Evolutionary conservation across 2,329 filamentous ascomycete genomes (phyloP).

Genomic region (Pseudogymnoascus sp.): DNA sequence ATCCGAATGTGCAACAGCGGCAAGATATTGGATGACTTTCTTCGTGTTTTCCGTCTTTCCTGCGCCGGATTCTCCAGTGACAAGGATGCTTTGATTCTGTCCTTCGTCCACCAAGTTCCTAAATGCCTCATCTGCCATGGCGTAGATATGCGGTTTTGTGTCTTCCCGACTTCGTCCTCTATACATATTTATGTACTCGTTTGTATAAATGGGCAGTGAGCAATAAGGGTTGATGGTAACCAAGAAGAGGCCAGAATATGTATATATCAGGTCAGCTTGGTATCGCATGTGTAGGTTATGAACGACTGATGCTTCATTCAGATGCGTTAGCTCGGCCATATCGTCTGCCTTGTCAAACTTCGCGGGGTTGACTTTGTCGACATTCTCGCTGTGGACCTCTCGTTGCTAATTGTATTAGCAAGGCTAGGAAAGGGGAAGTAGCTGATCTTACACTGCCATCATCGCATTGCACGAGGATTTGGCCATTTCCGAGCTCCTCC

Average conservation of each 20-base stretch:
- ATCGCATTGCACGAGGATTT: conserved; percentile 82
- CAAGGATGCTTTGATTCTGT: conserved; percentile 92
- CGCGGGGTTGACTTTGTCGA: conserved; percentile 98
- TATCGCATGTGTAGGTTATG: conserved; percentile 95
- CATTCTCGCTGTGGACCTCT: conserved; percentile 74
- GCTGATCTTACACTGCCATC: conserved; percentile 66
- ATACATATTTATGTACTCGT: conserved; percentile 98
- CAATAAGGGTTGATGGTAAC: conserved; percentile 98
- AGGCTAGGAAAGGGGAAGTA: background rate
- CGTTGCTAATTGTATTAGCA: conserved; percentile 55
- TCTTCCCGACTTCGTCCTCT: conserved; percentile 85
- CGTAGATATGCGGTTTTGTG: conserved; percentile 93
- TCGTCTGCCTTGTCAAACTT: conserved; percentile 99
- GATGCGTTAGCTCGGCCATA: conserved; percentile 96
- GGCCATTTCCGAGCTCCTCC: conserved; percentile 63
- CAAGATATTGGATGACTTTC: conserved; percentile 97
- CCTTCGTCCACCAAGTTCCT: conserved; percentile 92
- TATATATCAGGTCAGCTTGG: conserved; percentile 93
- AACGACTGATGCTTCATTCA: conserved; percentile 96
- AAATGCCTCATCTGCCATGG: conserved; percentile 95
- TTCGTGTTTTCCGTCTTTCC: conserved; percentile 99
- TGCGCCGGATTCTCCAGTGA: conserved; percentile 95
- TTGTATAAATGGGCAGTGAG: conserved; percentile 85
- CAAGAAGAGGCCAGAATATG: conserved; percentile 92
- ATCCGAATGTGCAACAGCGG: conserved; percentile 83